Conservation (phyloP, 2,329 filamentous ascomycete species). For the Elsinoe necatrix region DNA sequence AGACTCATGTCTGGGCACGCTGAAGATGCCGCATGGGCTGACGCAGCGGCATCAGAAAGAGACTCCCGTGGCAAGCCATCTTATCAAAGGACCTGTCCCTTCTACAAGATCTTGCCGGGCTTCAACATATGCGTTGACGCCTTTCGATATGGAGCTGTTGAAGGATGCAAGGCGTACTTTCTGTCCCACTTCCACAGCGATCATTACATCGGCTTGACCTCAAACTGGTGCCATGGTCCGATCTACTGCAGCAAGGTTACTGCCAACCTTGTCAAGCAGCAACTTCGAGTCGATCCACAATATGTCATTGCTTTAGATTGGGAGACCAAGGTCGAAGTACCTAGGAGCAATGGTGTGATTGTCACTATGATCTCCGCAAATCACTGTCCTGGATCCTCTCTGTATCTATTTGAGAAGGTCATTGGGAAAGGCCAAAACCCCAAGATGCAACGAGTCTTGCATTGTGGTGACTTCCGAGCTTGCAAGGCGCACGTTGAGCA, state of each 20-base stretch:
- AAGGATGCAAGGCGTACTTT: slow-evolving; percentile 91
- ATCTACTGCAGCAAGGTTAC: slow-evolving; percentile 96
- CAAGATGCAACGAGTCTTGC: slow-evolving; percentile 69
- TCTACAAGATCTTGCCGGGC: slow-evolving; percentile 96
- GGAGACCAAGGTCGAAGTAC: slow-evolving; percentile 68
- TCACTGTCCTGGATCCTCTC: slow-evolving; percentile 87
- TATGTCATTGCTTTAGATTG: slow-evolving; percentile 83
- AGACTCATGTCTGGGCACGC: slow-evolving; percentile 89
- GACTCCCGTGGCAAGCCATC: slow-evolving; percentile 75
- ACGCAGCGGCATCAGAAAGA: slow-evolving; percentile 70
- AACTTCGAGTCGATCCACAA: slow-evolving; percentile 75
- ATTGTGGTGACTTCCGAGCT: slow-evolving; percentile 93
- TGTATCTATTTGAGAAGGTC: slow-evolving; percentile 84
- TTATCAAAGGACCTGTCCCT: slow-evolving; percentile 85
- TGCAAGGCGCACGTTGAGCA: slow-evolving; percentile 78
- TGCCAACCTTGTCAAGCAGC: slow-evolving; percentile 76
- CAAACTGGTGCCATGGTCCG: slow-evolving; percentile 82
- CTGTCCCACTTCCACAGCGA: slow-evolving; percentile 97
- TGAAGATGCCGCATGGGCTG: slow-evolving; percentile 83
- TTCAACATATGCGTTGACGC: slow-evolving; percentile 92
- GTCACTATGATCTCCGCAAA: slow-evolving; percentile 97
- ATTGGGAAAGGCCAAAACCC: slow-evolving; percentile 52
- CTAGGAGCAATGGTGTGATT: slow-evolving; percentile 68
- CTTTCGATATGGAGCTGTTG: slow-evolving; percentile 86
- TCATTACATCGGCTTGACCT: slow-evolving; percentile 86